Conservation (phyloP, 148 eudicot genomes). For the Rhododendron mucronatum region DNA sequence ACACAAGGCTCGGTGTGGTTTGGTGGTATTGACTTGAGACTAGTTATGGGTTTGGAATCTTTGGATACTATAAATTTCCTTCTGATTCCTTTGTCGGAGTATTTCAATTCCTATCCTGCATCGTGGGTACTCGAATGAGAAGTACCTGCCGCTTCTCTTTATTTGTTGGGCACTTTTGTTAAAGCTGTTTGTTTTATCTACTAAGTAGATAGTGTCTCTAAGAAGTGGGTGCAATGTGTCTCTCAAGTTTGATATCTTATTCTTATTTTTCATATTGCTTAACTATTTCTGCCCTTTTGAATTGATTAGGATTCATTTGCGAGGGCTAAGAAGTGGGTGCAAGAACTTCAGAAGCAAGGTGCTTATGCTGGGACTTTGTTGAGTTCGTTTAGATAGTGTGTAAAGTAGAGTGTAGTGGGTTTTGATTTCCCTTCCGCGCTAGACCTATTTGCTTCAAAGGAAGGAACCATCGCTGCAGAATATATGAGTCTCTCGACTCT, state of each 20-base stretch:
- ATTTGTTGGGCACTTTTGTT: background rate
- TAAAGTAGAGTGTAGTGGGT: background rate
- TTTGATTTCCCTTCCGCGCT: background rate
- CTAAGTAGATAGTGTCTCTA: background rate
- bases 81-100: background rate
- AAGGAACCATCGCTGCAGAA: background rate
- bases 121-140: background rate
- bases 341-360: slow-evolving; percentile 99
- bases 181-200: background rate
- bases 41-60: background rate
- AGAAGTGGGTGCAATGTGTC: background rate
- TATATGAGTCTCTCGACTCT: background rate
- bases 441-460: background rate
- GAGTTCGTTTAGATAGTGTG: background rate
- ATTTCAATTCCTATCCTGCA: background rate
- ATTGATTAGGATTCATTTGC: slow-evolving; percentile 72
- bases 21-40: background rate
- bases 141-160: background rate
- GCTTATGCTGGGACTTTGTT: slow-evolving; percentile 5
- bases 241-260: background rate
- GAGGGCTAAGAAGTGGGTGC: slow-evolving; percentile 97
- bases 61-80: background rate
- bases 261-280: background rate
- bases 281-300: background rate
- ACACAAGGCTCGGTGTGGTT: background rate